Evolutionary conservation across 148 eudicot species (phyloP).

Genomic region (Chenopodium berlandieri): DNA sequence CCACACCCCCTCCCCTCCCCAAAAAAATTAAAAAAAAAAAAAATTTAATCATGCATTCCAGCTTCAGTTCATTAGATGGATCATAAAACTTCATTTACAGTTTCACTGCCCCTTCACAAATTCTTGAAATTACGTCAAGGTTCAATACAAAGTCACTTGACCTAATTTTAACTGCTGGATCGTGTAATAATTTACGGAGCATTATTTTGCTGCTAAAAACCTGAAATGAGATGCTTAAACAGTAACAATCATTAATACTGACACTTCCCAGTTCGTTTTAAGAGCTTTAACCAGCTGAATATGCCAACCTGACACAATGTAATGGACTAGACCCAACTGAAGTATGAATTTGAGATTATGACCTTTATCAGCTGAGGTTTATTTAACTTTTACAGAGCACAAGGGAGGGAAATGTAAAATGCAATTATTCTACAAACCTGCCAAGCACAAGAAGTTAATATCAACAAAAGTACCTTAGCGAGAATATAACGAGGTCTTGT

Average conservation of each 20-base stretch:
- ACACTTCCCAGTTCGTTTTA: too few relatives aligned
- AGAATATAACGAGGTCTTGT: constrained; percentile 91
- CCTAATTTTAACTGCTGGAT: too few relatives aligned
- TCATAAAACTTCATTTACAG: not conserved
- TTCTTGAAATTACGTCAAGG: too few relatives aligned
- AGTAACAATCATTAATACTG: too few relatives aligned
- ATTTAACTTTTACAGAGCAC: not conserved
- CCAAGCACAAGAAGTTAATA: constrained; percentile 1
- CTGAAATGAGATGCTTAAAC: too few relatives aligned
- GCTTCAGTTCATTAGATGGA: not conserved
- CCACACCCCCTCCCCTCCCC: too few relatives aligned
- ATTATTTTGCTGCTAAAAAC: too few relatives aligned
- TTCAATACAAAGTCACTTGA: too few relatives aligned
- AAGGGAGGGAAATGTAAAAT: not conserved
- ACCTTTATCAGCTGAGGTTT: too few relatives aligned
- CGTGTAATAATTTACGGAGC: too few relatives aligned
- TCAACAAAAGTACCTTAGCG: constrained; percentile 67
- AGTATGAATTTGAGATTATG: not conserved
- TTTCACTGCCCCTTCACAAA: too few relatives aligned
- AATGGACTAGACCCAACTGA: not conserved
- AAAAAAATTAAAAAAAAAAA: too few relatives aligned
- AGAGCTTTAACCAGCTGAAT: not conserved
- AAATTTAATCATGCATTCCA: not conserved
- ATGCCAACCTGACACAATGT: not conserved
- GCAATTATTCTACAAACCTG: not conserved